Evolutionary conservation across 2,329 filamentous ascomycete genomes (phyloP), one percentile per base, ranked within the genome.

Genomic region (Biscogniauxia sp.): DNA sequence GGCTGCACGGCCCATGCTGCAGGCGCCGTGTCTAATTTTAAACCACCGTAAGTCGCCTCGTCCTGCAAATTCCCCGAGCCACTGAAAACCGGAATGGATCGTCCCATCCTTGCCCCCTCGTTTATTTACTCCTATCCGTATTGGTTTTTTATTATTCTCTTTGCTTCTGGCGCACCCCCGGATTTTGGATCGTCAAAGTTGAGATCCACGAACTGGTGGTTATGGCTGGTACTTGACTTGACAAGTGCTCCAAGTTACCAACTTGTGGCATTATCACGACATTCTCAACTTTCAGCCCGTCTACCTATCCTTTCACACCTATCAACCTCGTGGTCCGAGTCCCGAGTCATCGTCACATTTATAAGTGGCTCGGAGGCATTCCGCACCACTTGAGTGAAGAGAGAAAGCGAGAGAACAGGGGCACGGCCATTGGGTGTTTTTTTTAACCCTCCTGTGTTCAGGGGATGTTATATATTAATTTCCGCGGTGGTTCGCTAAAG

Each of bases 401-500:
- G 28, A 32, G 28, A 32, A 32, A 32, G 28, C 2, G 11, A 32
- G 11, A 32, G 19, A 15, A 23, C n/a, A 53, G 17, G 17, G 50
- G 9, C 19, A 13, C 50, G 50, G 19, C 55, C 56, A 57, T 58
- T 49, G 53, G 56, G 23, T 57, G n/a, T 54, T 55, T 53, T 56
- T 60, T 57, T 54, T 59, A 55, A 53, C 49, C 52, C 61, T 49
- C 60, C 23, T 60, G 49, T 56, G 52, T 26, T 62, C 59, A 66
- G 61, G 60, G 59, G 57, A 61, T 62, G 53, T 32, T 62, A 51
- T 62, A 51, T 51, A 60, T 56, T 70, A 71, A 70, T 71, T 71
- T 70, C 68, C 67, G 69, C 68, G 51, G 32, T 59, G 60, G 55
- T 61, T 55, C 61, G 62, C 66, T 66, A 69, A 69, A 64, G 59